A percentile compares a stretch with the other conserved stretches of the same genome.
These are phyloP conservation scores for Pestalotiopsis sp. DNA, from an alignment of 2,329 filamentous ascomycete genomes.

Conservation along the genomic window DNA sequence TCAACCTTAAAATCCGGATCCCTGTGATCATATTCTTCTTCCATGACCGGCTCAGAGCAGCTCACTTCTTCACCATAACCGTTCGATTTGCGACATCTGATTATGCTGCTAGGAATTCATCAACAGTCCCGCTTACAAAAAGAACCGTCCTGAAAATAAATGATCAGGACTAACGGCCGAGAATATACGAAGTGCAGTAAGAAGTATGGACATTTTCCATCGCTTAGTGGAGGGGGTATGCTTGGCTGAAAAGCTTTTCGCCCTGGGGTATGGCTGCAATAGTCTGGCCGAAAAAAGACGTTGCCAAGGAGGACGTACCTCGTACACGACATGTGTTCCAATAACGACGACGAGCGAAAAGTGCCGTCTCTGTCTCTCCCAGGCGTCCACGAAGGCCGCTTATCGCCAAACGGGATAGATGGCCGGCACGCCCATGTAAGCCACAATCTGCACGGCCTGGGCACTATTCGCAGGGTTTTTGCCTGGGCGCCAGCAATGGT, in stretches of 20 bases:
- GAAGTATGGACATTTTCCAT: not conserved
- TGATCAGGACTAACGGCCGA: not conserved
- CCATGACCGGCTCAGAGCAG: not conserved
- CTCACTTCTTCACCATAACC: no score
- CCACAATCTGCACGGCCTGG: conserved; percentile 5
- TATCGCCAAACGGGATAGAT: conserved; percentile 6
- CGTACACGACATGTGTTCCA: conserved; percentile 8
- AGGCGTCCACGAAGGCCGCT: not conserved
- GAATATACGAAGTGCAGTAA: not conserved
- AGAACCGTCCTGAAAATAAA: not conserved
- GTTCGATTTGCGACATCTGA: no score
- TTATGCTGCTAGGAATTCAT: no score
- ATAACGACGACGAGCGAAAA: not conserved
- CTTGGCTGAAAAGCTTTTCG: not conserved
- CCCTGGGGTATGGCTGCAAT: not conserved
- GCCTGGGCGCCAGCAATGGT: not conserved
- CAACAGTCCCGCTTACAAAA: no score
- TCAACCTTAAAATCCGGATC: not conserved
- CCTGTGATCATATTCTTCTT: not conserved
- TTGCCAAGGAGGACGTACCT: not conserved
- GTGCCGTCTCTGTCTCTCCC: not conserved
- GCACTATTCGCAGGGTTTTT: not conserved
- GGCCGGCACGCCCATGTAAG: not conserved
- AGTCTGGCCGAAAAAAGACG: conserved; percentile 1
- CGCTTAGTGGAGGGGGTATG: not conserved